Evolutionary conservation across 257 asterid genomes (phyloP).

Genomic region (Fraxinus americana): DNA sequence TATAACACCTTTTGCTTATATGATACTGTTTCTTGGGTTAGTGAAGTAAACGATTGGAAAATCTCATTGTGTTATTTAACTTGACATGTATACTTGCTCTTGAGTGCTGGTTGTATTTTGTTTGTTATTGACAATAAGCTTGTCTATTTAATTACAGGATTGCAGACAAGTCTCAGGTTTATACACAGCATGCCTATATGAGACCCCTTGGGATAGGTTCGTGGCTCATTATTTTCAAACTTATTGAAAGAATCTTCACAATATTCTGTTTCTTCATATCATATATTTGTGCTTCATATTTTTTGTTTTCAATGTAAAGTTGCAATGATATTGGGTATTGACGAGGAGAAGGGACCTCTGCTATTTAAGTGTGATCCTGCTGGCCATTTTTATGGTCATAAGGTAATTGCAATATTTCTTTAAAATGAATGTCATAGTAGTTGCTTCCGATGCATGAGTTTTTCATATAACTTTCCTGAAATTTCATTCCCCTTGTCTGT

Average conservation of each 20-base stretch:
- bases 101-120: not conserved
- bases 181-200: conserved; percentile 99
- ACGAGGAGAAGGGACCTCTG: conserved; percentile 95
- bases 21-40: not conserved
- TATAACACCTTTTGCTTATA: not conserved
- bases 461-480: not conserved
- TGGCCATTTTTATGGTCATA: conserved; percentile 98
- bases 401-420: conserved; percentile 51
- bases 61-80: not conserved
- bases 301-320: conserved; percentile 44
- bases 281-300: conserved; percentile 5
- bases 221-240: conserved; percentile 33
- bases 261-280: conserved; percentile 7
- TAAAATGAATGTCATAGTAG: not conserved
- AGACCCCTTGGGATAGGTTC: conserved; percentile 98
- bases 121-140: conserved; percentile 16
- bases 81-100: not conserved
- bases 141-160: conserved; percentile 60
- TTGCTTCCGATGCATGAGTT: conserved; percentile 13
- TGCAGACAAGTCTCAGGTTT: conserved; percentile 98
- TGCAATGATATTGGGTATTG: conserved; percentile 95
- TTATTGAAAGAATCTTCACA: conserved; percentile 10
- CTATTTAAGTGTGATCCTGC: conserved; percentile 99
- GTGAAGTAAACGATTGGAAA: not conserved
- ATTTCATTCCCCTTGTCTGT: not conserved